Percentiles rank a stretch among this genome's conserved stretches.
These are phyloP conservation scores for Polyrhizophydium stewartii DNA, from an alignment of 371 early-diverging fungal species.

Conservation along the genomic window DNA sequence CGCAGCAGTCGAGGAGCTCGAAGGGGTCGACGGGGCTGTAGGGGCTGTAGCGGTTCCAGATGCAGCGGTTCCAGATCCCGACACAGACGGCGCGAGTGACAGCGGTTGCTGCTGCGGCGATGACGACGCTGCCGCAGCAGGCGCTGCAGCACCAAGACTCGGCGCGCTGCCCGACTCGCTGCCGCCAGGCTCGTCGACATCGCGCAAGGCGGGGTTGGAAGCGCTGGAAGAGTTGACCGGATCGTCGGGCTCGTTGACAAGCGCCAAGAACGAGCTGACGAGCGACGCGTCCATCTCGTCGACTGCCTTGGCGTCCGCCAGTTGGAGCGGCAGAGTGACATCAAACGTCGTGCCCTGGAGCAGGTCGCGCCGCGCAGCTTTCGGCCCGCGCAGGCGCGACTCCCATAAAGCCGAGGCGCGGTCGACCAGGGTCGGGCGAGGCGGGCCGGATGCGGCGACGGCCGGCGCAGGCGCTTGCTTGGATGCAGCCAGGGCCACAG, in stretches of 20 bases:
- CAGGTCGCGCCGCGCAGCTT: background rate
- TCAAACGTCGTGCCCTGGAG: constrained; percentile 1
- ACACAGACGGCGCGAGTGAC: too few relatives aligned
- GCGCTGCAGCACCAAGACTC: background rate
- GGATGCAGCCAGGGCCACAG: too few relatives aligned
- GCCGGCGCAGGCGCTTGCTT: too few relatives aligned
- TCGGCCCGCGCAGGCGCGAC: constrained; percentile 1
- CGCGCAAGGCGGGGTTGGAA: too few relatives aligned
- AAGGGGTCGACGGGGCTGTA: background rate
- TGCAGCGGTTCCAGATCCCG: too few relatives aligned
- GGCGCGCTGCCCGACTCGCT: too few relatives aligned
- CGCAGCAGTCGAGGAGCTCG: background rate
- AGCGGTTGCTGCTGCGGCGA: background rate
- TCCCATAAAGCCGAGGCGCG: constrained; percentile 4
- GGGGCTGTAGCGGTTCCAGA: background rate
- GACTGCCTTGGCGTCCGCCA: background rate
- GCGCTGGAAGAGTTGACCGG: too few relatives aligned
- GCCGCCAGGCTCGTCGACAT: too few relatives aligned
- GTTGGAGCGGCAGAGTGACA: background rate
- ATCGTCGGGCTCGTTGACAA: constrained; percentile 6
- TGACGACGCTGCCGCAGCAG: background rate
- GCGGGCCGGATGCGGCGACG: too few relatives aligned
- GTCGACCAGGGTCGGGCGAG: background rate
- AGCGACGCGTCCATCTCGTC: constrained; percentile 11
- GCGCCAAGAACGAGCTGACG: constrained; percentile 3